Evolutionary conservation across 257 asterid species (phyloP).

Genomic region (Plantago ovata): DNA sequence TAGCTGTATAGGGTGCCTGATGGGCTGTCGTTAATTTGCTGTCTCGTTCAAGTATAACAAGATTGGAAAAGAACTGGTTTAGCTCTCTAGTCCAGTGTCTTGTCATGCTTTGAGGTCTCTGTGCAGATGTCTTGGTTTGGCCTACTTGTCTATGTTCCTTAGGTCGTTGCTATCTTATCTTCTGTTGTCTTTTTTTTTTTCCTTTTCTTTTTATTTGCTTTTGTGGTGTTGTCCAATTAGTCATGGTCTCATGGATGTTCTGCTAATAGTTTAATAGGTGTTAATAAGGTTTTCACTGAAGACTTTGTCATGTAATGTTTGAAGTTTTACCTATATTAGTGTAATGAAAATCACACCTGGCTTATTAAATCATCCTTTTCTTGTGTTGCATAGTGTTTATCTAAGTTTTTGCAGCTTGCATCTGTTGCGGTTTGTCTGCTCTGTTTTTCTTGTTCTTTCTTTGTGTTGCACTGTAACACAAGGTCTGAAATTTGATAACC

Average conservation of each 20-base stretch:
- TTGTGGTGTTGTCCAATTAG: background rate
- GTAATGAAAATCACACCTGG: background rate
- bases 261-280: conserved; percentile 11
- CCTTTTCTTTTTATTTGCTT: background rate
- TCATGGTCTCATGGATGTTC: background rate
- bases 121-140: conserved; percentile 12
- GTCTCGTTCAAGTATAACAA: background rate
- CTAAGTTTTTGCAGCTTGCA: background rate
- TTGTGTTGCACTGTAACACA: background rate
- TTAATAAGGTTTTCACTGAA: conserved; percentile 2
- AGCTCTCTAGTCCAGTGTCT: background rate
- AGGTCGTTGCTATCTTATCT: background rate
- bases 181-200: background rate
- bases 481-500: no score
- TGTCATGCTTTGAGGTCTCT: conserved; percentile 14
- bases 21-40: conserved; percentile 12
- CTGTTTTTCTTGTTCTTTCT: background rate
- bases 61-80: conserved; percentile 4
- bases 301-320: conserved; percentile 15
- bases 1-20: conserved; percentile 13
- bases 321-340: background rate
- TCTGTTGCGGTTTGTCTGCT: background rate
- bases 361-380: background rate
- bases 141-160: conserved; percentile 7
- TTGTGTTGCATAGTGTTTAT: background rate